Base-by-base conservation (phyloP, 805 yeast species). In the Teunomyces barrocoloradensis region DNA sequence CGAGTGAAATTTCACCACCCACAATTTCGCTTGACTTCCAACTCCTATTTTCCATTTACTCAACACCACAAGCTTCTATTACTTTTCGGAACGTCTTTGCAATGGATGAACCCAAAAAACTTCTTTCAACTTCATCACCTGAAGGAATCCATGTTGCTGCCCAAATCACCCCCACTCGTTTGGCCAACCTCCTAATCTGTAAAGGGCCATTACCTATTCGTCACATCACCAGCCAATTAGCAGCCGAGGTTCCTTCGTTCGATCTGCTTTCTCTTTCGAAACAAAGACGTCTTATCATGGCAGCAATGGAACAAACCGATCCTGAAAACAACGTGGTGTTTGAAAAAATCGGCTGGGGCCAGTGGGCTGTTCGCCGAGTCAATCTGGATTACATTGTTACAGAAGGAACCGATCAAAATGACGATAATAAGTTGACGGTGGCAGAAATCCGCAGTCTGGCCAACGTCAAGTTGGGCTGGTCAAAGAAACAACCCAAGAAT, bases 311-410 rank as follows among this genome's bases (percentile, higher is more conserved):
- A 56, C 78, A 80, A 53, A 86, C 87, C 7, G 88, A 82, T 57
- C 55, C 74, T 1, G 71, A 65, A 36, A 84, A 80, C 47, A 76
- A 78, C 48, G 84, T 87, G 37, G 80, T 85, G 12, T 91, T 91
- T 68, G 96, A 89, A 60, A 91, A 91, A 68, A 89, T 91, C 28
- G 97, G 97, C 18, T 91, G 98, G 98, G 98, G 98, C 50, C 95
- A 91, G 64, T 91, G 98, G 98, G 87, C 87, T 20, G 95, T 91
- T 2, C 77, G 82, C 56, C 69, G 72, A 42, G 80, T 58, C 57
- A 77, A 65, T 61, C 75, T 66, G 27, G 71, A 78, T 65, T 63
- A 58, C 58, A 57, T 74, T 65, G 63, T 77, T 58, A 76, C 79
- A 36, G 80, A 77, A 55, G 81, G 79, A 47, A 59, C 65, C 3